Conservation (phyloP, 371 early-diverging fungal genomes). For the Blyttiomyces sp. region DNA sequence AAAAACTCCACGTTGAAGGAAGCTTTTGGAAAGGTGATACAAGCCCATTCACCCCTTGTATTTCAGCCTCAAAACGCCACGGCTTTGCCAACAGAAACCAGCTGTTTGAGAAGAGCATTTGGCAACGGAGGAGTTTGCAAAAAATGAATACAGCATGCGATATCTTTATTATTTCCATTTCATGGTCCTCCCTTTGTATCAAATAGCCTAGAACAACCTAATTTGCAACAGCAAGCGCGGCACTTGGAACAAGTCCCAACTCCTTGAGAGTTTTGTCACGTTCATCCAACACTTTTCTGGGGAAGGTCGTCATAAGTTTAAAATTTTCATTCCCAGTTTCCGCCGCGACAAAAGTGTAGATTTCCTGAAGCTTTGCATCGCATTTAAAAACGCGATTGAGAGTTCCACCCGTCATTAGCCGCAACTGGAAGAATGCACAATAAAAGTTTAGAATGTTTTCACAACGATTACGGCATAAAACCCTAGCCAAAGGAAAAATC, state of each 20-base stretch:
- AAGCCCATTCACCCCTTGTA: no score
- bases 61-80: no score
- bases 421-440: constrained; percentile 45
- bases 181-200: no score
- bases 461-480: constrained; percentile 1
- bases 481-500: constrained; percentile 3
- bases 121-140: no score
- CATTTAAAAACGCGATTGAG: constrained; percentile 71
- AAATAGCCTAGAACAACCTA: no score
- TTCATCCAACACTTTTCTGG: constrained; percentile 54
- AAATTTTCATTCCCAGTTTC: constrained; percentile 43
- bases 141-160: no score
- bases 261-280: constrained; percentile 40
- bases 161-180: no score
- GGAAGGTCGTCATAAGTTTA: constrained; percentile 73
- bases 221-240: constrained; percentile 37
- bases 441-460: constrained; percentile 14
- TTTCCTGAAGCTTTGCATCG: constrained; percentile 61
- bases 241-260: constrained; percentile 39
- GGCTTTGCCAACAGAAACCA: no score
- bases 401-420: constrained; percentile 50
- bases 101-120: no score
- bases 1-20: no score
- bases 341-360: constrained; percentile 60
- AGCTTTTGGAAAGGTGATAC: no score